Evolutionary conservation across 106 monocot genomes (phyloP).

Genomic region (Dioscorea zingiberensis): DNA sequence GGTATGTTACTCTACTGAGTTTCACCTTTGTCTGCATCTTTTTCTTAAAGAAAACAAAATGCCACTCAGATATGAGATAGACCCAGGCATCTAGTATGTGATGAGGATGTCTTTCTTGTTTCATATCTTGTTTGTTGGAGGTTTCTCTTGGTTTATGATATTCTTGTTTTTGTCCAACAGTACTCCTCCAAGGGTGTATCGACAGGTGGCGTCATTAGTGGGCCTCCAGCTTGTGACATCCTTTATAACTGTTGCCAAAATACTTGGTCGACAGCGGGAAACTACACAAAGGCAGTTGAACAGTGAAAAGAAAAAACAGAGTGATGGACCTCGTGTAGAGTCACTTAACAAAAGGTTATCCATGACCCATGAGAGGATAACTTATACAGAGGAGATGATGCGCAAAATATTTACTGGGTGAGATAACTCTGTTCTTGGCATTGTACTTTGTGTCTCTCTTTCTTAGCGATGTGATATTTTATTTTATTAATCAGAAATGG

Average conservation of each 20-base stretch:
- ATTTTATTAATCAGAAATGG: not conserved
- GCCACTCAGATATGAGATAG: too few relatives aligned
- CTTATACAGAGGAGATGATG: slow-evolving; percentile 78
- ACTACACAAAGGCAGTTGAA: slow-evolving; percentile 96
- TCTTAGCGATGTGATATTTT: too few relatives aligned
- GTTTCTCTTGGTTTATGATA: too few relatives aligned
- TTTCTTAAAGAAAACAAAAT: not conserved
- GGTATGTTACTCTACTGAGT: slow-evolving; percentile 30
- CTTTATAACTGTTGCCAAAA: slow-evolving; percentile 80
- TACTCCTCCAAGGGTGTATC: slow-evolving; percentile 93
- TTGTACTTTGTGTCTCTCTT: not conserved
- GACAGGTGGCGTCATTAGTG: slow-evolving; percentile 78
- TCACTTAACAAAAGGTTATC: slow-evolving; percentile 83
- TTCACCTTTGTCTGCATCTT: not conserved
- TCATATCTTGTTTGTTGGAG: too few relatives aligned
- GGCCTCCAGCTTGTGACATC: slow-evolving; percentile 97
- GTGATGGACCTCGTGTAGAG: slow-evolving; percentile 83
- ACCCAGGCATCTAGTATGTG: too few relatives aligned
- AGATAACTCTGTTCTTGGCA: slow-evolving; percentile 3
- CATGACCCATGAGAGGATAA: slow-evolving; percentile 80
- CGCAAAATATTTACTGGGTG: slow-evolving; percentile 95
- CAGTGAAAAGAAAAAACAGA: slow-evolving; percentile 91
- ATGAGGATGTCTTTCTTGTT: too few relatives aligned
- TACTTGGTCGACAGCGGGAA: slow-evolving; percentile 77
- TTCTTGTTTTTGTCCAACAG: slow-evolving; percentile 31